Conservation (phyloP, 768 basidiomycete genomes). For the Boletus edulis region DNA sequence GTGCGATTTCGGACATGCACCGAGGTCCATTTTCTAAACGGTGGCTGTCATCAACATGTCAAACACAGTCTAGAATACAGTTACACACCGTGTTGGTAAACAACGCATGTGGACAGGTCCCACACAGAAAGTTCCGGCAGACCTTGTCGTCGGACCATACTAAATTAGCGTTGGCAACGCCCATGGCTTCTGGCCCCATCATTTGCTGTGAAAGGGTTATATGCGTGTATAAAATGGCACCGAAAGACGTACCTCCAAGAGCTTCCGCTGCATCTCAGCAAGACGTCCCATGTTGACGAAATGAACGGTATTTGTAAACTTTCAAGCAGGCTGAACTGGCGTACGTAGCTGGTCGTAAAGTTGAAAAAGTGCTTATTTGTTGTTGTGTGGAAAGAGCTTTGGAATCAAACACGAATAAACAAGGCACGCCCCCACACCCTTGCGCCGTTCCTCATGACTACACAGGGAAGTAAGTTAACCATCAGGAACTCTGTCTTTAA, state of each 20-base stretch:
- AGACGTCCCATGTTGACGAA: constrained; percentile 77
- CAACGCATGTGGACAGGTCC: constrained; percentile 96
- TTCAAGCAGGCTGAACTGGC: neutral
- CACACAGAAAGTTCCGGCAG: constrained; percentile 96
- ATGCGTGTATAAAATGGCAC: neutral
- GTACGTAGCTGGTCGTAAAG: constrained; percentile 3
- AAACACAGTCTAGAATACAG: neutral
- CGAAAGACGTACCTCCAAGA: constrained; percentile 59
- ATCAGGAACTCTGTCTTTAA: neutral
- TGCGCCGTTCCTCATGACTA: neutral
- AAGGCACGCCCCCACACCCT: constrained; percentile 8
- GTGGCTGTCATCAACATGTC: neutral
- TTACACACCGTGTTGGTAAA: constrained; percentile 93
- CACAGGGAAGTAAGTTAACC: too few relatives aligned
- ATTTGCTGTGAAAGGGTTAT: constrained; percentile 70
- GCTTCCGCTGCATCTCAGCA: constrained; percentile 97
- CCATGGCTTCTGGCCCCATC: constrained; percentile 99
- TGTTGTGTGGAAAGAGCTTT: constrained; percentile 26
- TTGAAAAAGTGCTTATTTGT: constrained; percentile 27
- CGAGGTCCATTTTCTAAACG: constrained; percentile 94
- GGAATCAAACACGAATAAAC: constrained; percentile 26
- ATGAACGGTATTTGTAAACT: constrained; percentile 6
- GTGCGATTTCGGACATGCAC: constrained; percentile 95
- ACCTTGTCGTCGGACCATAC: constrained; percentile 97
- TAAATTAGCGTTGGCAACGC: constrained; percentile 87